Conservation (phyloP, 805 yeast species). For the Saccharomycopsis fermentans region DNA sequence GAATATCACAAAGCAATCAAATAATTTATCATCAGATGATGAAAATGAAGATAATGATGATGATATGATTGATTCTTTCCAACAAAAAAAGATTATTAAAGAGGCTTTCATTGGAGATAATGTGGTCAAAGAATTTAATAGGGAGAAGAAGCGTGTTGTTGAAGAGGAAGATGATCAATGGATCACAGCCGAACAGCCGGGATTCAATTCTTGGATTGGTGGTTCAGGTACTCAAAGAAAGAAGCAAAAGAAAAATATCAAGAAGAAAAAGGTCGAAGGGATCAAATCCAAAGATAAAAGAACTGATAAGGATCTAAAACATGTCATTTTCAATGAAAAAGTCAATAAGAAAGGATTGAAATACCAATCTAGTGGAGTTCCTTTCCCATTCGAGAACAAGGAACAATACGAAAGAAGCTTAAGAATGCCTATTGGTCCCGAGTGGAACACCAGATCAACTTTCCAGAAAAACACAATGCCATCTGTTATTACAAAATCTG, state of each 20-base stretch:
- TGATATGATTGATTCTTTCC: slow-evolving; percentile 43
- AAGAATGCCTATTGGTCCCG: slow-evolving; percentile 94
- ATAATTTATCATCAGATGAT: slow-evolving; percentile 25
- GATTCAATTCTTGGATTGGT: slow-evolving; percentile 99
- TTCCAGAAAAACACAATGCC: slow-evolving; percentile 89
- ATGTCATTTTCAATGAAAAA: slow-evolving; percentile 84
- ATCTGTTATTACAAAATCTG: slow-evolving; percentile 73
- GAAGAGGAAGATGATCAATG: slow-evolving; percentile 81
- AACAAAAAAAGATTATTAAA: slow-evolving; percentile 70
- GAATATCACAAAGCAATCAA: background rate
- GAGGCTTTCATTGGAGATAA: slow-evolving; percentile 98
- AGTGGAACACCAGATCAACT: slow-evolving; percentile 84
- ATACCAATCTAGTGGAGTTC: slow-evolving; percentile 83
- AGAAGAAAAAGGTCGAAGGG: slow-evolving; percentile 67
- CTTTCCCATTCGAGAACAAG: slow-evolving; percentile 85
- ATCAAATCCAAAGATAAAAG: slow-evolving; percentile 62
- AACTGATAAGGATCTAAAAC: slow-evolving; percentile 61
- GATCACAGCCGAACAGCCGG: slow-evolving; percentile 80
- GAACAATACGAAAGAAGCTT: slow-evolving; percentile 93
- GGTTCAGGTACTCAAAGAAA: slow-evolving; percentile 33
- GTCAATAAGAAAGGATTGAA: slow-evolving; percentile 75
- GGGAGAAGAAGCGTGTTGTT: slow-evolving; percentile 57
- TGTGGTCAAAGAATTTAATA: slow-evolving; percentile 66
- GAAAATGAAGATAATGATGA: slow-evolving; percentile 40
- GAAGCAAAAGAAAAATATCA: slow-evolving; percentile 41